These are phyloP conservation scores for Cenchrus americanus DNA, from an alignment of 176 grass and related monocot genomes.

Conservation along the genomic window DNA sequence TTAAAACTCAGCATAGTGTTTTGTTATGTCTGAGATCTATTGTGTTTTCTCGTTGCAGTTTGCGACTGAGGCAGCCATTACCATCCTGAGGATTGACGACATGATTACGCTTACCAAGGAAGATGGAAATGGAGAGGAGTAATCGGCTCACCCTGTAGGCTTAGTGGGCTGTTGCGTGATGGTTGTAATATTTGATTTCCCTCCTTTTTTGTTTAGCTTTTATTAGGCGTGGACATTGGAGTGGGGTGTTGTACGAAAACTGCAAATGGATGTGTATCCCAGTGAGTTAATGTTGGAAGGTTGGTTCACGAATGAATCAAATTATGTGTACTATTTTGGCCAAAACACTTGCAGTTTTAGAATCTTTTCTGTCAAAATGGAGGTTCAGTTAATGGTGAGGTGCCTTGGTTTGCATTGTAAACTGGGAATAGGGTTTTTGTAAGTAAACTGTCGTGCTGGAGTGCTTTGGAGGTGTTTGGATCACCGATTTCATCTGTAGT, in stretches of 20 bases:
- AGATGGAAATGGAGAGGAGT: conserved; percentile 72
- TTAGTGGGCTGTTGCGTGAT: not conserved
- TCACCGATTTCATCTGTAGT: no score
- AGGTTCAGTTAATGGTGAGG: not conserved
- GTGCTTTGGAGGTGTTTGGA: no score
- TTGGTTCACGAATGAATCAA: not conserved
- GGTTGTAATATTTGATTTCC: conserved; percentile 27
- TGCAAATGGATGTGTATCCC: not conserved
- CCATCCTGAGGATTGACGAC: conserved; percentile 92
- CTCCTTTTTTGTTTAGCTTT: not conserved
- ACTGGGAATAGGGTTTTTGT: no score
- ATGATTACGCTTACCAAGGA: conserved; percentile 95
- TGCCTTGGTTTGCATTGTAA: no score
- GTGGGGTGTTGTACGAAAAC: conserved; percentile 17
- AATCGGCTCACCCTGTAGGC: not conserved
- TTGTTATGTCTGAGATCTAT: not conserved
- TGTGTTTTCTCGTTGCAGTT: conserved; percentile 44
- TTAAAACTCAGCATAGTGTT: not conserved
- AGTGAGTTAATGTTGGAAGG: not conserved
- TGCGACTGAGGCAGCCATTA: conserved; percentile 93
- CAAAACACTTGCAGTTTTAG: not conserved
- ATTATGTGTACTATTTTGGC: not conserved
- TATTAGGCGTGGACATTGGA: not conserved
- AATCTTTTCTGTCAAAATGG: not conserved
- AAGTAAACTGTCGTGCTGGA: no score